These are phyloP conservation scores for Taxillus chinensis DNA, from an alignment of 164 flowering plant species.

Conservation along the genomic window DNA sequence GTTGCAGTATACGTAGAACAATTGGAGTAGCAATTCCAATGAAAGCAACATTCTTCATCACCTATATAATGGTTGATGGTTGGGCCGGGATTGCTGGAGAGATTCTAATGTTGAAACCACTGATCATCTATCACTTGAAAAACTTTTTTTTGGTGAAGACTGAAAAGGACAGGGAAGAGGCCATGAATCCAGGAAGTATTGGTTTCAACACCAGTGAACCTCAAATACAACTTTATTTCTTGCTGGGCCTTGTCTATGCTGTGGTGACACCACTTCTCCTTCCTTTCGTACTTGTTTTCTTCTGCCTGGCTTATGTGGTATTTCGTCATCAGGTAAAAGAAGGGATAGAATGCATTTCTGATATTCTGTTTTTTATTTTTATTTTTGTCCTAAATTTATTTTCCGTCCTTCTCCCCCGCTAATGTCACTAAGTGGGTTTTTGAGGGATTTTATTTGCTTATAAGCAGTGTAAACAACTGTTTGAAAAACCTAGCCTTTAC, in stretches of 20 bases:
- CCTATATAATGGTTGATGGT: constrained; percentile 90
- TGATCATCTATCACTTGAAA: constrained; percentile 71
- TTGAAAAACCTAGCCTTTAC: too few relatives aligned
- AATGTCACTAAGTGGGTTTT: too few relatives aligned
- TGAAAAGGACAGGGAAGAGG: constrained; percentile 77
- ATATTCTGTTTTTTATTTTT: too few relatives aligned
- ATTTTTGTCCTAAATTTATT: too few relatives aligned
- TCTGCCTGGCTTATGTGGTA: constrained; percentile 60
- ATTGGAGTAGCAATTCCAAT: constrained; percentile 72
- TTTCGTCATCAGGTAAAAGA: constrained; percentile 80
- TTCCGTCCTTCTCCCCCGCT: too few relatives aligned
- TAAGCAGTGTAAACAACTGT: too few relatives aligned
- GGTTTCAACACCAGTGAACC: constrained; percentile 83
- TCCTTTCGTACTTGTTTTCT: constrained; percentile 78
- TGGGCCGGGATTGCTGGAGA: constrained; percentile 93
- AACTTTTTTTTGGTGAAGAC: constrained; percentile 80
- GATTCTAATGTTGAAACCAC: constrained; percentile 59
- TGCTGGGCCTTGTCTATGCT: constrained; percentile 81
- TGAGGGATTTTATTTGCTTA: too few relatives aligned
- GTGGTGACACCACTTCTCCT: constrained; percentile 62
- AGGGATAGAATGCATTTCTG: too few relatives aligned
- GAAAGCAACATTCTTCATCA: constrained; percentile 87
- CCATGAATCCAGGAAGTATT: constrained; percentile 89
- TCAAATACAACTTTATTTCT: constrained; percentile 72
- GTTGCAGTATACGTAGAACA: constrained; percentile 55